Evolutionary conservation across 106 monocot genomes (phyloP).

Genomic region (Gastrodia elata): DNA sequence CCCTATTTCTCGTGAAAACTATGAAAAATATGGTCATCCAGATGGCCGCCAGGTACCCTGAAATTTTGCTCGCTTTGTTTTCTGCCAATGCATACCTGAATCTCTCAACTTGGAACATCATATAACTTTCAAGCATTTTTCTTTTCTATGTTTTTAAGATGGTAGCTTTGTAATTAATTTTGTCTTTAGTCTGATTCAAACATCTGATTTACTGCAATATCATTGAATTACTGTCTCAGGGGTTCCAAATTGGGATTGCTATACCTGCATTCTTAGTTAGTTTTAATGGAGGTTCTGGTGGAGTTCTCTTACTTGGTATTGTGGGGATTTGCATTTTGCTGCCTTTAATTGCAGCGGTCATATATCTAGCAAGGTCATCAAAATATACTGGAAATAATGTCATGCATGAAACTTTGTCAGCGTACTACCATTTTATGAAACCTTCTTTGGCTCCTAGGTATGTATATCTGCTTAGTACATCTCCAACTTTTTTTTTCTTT

Average conservation of each 20-base stretch:
- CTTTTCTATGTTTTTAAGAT: no score
- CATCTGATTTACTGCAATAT: not conserved
- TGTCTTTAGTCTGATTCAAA: not conserved
- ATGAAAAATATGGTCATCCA: slow-evolving; percentile 91
- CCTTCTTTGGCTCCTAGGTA: slow-evolving; percentile 89
- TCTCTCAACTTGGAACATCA: not conserved
- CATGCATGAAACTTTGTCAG: slow-evolving; percentile 79
- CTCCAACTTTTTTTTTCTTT: no score
- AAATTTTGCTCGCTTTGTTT: not conserved
- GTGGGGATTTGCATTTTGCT: slow-evolving; percentile 86
- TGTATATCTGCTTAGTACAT: slow-evolving; percentile 1
- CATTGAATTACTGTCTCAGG: slow-evolving; percentile 27
- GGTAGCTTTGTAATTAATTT: not conserved
- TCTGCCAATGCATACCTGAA: not conserved
- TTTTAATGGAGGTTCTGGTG: slow-evolving; percentile 80
- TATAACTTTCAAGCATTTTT: not conserved
- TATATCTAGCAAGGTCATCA: slow-evolving; percentile 87
- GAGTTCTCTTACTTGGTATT: slow-evolving; percentile 72
- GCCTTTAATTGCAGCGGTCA: slow-evolving; percentile 75
- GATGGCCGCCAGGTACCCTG: slow-evolving; percentile 87
- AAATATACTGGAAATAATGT: slow-evolving; percentile 90
- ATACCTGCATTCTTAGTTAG: slow-evolving; percentile 80
- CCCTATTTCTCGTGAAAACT: slow-evolving; percentile 58
- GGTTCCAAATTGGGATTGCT: slow-evolving; percentile 92
- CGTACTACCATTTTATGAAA: slow-evolving; percentile 79